A percentile compares a stretch with the other conserved stretches of the same genome.
Evolutionary conservation across 1,284 basidiomycete genomes (phyloP).

Genomic region (Neolentinus lepideus): DNA sequence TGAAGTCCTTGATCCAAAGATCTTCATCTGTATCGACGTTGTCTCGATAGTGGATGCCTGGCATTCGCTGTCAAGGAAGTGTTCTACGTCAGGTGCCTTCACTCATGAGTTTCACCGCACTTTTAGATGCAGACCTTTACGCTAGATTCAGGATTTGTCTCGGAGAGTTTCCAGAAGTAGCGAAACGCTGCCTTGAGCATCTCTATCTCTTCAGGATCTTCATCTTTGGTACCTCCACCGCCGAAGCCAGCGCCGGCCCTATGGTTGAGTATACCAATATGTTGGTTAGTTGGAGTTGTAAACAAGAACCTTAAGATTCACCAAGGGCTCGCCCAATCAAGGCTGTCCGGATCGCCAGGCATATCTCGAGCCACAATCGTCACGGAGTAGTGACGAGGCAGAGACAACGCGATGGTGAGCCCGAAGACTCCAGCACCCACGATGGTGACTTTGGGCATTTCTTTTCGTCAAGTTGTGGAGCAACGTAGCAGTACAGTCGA

Average conservation of each 20-base stretch:
- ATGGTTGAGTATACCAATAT: neutral
- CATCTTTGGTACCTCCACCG: neutral
- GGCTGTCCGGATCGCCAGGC: neutral
- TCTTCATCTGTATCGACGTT: neutral
- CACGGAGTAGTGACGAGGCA: neutral
- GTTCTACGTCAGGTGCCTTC: neutral
- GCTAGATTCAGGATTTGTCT: neutral
- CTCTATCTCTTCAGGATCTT: neutral
- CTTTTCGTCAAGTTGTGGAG: neutral
- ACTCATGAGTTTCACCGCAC: neutral
- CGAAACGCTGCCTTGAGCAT: neutral
- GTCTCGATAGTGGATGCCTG: neutral
- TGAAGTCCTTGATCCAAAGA: conserved; percentile 1
- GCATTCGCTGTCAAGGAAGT: neutral
- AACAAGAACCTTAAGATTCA: neutral
- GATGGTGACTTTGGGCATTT: neutral
- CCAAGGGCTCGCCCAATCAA: conserved; percentile 2
- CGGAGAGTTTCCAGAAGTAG: neutral
- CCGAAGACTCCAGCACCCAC: neutral
- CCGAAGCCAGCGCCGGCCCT: conserved; percentile 1
- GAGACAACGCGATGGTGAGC: neutral
- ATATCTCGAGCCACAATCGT: conserved; percentile 1
- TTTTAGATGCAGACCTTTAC: neutral
- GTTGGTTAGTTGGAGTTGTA: neutral
- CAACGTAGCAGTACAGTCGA: too few species aligned